Conservation (phyloP, 768 basidiomycete species). For the Leucosporidium scottii region DNA sequence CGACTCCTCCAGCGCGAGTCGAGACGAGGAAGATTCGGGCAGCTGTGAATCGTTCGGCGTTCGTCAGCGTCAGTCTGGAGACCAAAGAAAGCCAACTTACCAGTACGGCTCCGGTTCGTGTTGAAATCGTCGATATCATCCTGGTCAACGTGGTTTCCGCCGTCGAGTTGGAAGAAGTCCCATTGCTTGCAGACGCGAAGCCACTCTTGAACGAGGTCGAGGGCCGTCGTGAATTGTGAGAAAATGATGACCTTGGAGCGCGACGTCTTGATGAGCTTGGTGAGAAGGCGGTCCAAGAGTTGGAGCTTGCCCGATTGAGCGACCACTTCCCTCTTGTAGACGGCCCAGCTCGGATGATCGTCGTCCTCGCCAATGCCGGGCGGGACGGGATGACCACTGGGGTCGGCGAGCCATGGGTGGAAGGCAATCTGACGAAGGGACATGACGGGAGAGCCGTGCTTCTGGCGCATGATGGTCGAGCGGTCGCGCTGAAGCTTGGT, state of each 20-base stretch:
- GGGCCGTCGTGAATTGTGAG: constrained; percentile 73
- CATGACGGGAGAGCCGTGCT: constrained; percentile 87
- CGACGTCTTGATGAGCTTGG: constrained; percentile 64
- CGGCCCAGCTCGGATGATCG: too few relatives aligned
- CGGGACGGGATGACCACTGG: constrained; percentile 14
- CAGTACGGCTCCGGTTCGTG: too few relatives aligned
- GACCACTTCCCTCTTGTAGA: constrained; percentile 46
- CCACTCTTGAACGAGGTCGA: too few relatives aligned
- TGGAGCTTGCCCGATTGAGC: constrained; percentile 95
- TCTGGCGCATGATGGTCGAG: not conserved
- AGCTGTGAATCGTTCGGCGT: constrained; percentile 39
- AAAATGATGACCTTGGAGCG: constrained; percentile 53
- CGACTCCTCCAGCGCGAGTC: constrained; percentile 70
- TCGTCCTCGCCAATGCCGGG: too few relatives aligned
- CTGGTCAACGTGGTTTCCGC: too few relatives aligned
- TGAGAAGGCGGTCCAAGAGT: constrained; percentile 78
- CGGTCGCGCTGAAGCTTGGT: not conserved
- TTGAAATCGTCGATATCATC: too few relatives aligned
- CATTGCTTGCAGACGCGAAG: too few relatives aligned
- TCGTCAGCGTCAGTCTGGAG: too few relatives aligned
- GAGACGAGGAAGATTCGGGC: constrained; percentile 62
- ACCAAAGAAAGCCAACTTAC: too few relatives aligned
- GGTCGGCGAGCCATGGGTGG: constrained; percentile 28
- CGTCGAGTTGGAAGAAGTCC: too few relatives aligned
- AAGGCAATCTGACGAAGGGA: constrained; percentile 86